Percentiles rank a stretch among this genome's conserved stretches.
Conservation (phyloP, 176 grass and related monocot species). For the Triticum urartu region DNA sequence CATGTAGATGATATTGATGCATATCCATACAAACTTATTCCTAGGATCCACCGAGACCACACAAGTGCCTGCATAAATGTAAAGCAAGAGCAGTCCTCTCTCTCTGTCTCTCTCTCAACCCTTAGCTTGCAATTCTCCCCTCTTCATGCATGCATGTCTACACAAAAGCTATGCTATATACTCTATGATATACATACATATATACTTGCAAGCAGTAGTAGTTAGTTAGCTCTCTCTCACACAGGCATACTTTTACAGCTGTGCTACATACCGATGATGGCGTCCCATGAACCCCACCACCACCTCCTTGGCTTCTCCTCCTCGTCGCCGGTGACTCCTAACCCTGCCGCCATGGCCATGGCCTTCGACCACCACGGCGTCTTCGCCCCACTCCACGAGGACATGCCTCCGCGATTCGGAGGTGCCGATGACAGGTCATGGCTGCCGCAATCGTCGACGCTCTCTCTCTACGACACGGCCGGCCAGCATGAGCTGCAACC, state of each 20-base stretch:
- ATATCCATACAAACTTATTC: constrained; percentile 24
- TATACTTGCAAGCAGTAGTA: neutral
- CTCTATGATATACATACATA: neutral
- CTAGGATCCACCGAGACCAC: neutral
- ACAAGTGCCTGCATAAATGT: neutral
- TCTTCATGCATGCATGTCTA: neutral
- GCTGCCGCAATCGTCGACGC: neutral
- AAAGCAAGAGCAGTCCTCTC: neutral
- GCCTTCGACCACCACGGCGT: constrained; percentile 25
- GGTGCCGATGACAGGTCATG: neutral
- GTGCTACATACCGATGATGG: neutral
- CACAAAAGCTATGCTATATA: neutral
- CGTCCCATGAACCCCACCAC: neutral
- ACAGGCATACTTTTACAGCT: neutral
- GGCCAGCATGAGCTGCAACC: neutral
- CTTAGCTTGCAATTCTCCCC: neutral
- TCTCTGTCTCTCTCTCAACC: no score
- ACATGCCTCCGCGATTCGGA: neutral
- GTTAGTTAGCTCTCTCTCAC: no score
- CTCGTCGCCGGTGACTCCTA: neutral
- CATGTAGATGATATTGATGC: constrained; percentile 15
- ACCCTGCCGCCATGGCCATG: neutral
- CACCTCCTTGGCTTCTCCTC: constrained; percentile 43
- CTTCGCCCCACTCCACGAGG: neutral
- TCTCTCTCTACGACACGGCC: neutral